Base-by-base conservation (phyloP, 129 eudicot genomes). In the Glebionis coronaria region DNA sequence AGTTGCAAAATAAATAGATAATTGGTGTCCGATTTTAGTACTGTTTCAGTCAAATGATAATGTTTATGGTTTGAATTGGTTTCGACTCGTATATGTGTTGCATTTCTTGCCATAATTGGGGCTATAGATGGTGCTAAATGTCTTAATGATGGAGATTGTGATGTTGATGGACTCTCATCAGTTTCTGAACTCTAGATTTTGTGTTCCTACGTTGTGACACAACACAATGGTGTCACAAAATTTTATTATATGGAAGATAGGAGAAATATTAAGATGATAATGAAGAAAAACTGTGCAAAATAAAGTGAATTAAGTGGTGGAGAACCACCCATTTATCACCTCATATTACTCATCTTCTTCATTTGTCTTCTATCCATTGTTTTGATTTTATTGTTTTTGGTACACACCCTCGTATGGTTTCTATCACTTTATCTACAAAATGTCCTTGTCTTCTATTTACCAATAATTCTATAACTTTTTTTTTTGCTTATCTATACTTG, bases 261-360 rank as follows among this genome's bases (percentile, higher is more conserved):
- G 27, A 20, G 16, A 20, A 49, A 50, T 13, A 7, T 19, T 13
- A 21, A 16, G 73, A 66, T 31, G 79, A 74, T 35, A 67, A 58
- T 67, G 65, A 35, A 49, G 42, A 38, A 49, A 67, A 35, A 56
- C 9, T 20, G 2, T 45, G 44, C 28, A 44, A 65, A 51, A 57
- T 66, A 74, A 16, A 62, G 63, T 60, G 45, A 47, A 66, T 58
- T 14, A 38, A 58, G 74, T 67, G 73, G 68, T 67, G 63, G 74
- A 67, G 40, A 75, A 38, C 16, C 56, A 67, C 63, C 74, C 63
- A 72, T 73, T 75, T 75, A 74, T 68, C 80, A 75, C 80, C 80
- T 75, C 80, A 75, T 61, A 75, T 49, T 21, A 68, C 80, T 75
- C 74, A 75, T 75, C 80, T 61, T 56, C 50, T 75, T 67, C 54